These are phyloP conservation scores for Tylopilus plumbeoviolaceoides DNA, from an alignment of 768 basidiomycete species.

Conservation along the genomic window DNA sequence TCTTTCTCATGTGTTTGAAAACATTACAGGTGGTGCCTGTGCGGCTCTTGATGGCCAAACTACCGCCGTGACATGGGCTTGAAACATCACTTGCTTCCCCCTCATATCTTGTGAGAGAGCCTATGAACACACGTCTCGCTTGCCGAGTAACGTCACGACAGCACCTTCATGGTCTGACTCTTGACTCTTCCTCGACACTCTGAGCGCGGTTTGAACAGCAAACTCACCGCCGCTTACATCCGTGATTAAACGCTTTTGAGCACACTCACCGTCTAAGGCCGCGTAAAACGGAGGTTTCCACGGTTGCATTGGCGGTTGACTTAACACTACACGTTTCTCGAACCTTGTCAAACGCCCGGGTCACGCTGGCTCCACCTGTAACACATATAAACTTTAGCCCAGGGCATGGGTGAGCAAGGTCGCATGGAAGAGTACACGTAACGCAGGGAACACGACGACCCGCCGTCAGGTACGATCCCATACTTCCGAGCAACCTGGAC, in stretches of 20 bases:
- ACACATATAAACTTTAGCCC: neutral
- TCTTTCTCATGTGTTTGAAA: too few relatives aligned
- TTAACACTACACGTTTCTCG: neutral
- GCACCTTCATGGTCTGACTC: neutral
- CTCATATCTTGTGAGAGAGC: neutral
- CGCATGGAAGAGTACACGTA: neutral
- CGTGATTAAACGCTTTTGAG: neutral
- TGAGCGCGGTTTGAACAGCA: neutral
- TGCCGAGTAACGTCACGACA: slow-evolving; percentile 11
- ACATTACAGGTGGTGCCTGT: neutral
- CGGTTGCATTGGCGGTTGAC: neutral
- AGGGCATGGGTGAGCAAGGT: neutral
- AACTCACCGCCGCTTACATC: neutral
- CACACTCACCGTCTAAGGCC: neutral
- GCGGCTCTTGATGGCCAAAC: neutral
- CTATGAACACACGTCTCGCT: slow-evolving; percentile 16
- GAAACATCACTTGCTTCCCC: slow-evolving; percentile 6
- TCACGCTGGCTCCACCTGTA: neutral
- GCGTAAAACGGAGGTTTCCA: neutral
- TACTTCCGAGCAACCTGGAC: neutral
- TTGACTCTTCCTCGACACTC: neutral
- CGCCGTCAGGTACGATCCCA: neutral
- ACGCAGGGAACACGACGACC: neutral
- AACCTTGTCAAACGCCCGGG: neutral
- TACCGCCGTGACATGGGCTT: neutral